Evolutionary conservation across 176 grass and related monocot genomes (phyloP), one percentile per base, ranked within the genome.

Genomic region (Avena sativa): DNA sequence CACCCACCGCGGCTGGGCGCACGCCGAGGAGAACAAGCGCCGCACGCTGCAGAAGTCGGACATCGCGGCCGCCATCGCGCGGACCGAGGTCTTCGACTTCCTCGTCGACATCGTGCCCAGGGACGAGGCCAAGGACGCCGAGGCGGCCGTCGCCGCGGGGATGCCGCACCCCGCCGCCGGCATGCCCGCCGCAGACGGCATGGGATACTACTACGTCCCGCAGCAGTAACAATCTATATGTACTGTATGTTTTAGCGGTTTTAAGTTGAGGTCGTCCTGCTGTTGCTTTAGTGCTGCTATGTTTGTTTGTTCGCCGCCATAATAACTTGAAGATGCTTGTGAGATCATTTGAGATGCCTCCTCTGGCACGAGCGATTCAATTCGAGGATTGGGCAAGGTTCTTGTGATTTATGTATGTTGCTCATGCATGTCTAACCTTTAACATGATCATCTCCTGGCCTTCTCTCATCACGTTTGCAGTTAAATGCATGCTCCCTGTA

Each of bases 51-150:
- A 96, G 92, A 99, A 96, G 92, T 94, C 89, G 4, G 97, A 99
- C 87, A 96, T 99, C 79, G 96, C 93, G 9, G 96, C 92, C 0
- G 96, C 96, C 66, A 92, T 98, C 86, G 91, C 92, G 9, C 91
- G 96, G 89, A 98, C 93, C 64, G 96, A 98, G 73, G 96, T 98
- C 69, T 98, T 98, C 43, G 96, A 98, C 67, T 98, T 98, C 90
- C 92, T 98, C 74, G 92, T 98, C 6, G 96, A 98, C 79, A 94
- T 98, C 84, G 93, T 98, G 75, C 93, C 93, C 0, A 81, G 93
- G 36, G 96, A 98, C 68, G 95, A 98, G 52, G 93, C 88, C 60
- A 98, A 98, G 83, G 95, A 98, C 64, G 91, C 85, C 32, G 89
- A 93, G 76, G 86, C 87, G 0, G 85, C 88, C 20, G 88, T 87